phyloP scores from a whole-genome alignment of 371 early-diverging fungal genomes.

The Mucor lusitanicus region DNA sequence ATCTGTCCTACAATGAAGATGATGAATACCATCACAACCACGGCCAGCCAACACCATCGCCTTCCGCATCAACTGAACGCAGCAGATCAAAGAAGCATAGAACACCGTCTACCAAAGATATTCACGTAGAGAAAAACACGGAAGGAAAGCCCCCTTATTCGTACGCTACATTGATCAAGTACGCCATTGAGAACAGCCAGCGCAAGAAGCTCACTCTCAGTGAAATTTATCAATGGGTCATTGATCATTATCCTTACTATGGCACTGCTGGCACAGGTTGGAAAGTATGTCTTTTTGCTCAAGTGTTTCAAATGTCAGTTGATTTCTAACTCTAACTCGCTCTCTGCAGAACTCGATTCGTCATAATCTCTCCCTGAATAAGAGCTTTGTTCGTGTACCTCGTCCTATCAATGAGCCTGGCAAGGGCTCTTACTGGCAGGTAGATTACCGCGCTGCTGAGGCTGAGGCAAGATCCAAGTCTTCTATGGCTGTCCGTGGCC shows the following conservation, averaged over 20 bases:
- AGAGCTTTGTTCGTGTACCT: conserved; percentile 87
- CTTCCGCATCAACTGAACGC: conserved; percentile 29
- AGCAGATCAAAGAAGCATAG: conserved; percentile 23
- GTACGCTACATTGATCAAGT: conserved; percentile 87
- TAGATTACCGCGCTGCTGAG: conserved; percentile 51
- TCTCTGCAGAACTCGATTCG: conserved; percentile 87
- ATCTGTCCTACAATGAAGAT: conserved; percentile 21
- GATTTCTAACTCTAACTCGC: background rate
- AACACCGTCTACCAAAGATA: conserved; percentile 23
- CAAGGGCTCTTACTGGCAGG: conserved; percentile 96
- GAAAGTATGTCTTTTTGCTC: conserved; percentile 58
- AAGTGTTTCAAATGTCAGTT: background rate
- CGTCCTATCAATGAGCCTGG: conserved; percentile 89
- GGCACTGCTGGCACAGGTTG: conserved; percentile 75
- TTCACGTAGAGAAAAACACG: conserved; percentile 32
- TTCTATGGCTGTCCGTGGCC: conserved; percentile 19
- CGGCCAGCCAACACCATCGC: conserved; percentile 27
- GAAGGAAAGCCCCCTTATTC: conserved; percentile 79
- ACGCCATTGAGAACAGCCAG: conserved; percentile 78
- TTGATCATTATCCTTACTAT: conserved; percentile 78
- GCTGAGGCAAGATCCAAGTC: conserved; percentile 24
- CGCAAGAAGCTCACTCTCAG: conserved; percentile 76
- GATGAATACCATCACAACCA: conserved; percentile 15
- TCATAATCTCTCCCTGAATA: conserved; percentile 96
- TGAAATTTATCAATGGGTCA: conserved; percentile 91